A percentile compares a stretch with the other conserved stretches of the same genome.
phyloP scores from a whole-genome alignment of 495 filamentous ascomycete genomes.

The Elaphomyces granulatus region DNA sequence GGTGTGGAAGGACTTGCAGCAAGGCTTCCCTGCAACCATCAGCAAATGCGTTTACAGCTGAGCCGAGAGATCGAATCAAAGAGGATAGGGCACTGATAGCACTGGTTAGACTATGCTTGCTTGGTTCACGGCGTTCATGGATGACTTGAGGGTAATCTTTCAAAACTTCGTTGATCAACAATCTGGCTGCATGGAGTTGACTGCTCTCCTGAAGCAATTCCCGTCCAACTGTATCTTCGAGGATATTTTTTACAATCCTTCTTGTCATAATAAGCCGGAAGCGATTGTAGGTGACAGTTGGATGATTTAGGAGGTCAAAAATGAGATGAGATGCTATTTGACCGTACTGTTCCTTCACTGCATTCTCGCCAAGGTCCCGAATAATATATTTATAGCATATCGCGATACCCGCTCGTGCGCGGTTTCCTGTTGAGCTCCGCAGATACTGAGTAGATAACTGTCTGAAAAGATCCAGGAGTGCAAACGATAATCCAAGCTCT shows the following conservation, averaged over 20 bases:
- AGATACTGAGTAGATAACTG: conserved; percentile 74
- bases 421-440: conserved; percentile 65
- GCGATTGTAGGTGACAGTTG: conserved; percentile 64
- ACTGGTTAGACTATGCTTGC: conserved; percentile 69
- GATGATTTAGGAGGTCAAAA: conserved; percentile 61
- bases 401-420: conserved; percentile 66
- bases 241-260: conserved; percentile 67
- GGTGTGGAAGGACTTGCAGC: conserved; percentile 83
- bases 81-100: conserved; percentile 68
- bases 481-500: conserved; percentile 52
- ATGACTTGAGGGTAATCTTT: conserved; percentile 92
- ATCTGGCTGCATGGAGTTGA: conserved; percentile 65
- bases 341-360: conserved; percentile 65
- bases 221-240: conserved; percentile 72
- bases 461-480: conserved; percentile 62
- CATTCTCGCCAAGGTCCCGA: conserved; percentile 54
- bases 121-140: conserved; percentile 81
- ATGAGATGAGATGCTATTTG: conserved; percentile 71
- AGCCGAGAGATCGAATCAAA: conserved; percentile 65
- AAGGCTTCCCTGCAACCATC: conserved; percentile 77
- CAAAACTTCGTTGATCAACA: conserved; percentile 71
- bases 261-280: conserved; percentile 78
- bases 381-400: conserved; percentile 76
- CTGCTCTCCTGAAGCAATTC: conserved; percentile 78
- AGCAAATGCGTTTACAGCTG: conserved; percentile 59